Percentiles rank a stretch among this genome's conserved stretches.
Evolutionary conservation across 495 filamentous ascomycete species (phyloP).

Genomic region (Neurospora sp.): DNA sequence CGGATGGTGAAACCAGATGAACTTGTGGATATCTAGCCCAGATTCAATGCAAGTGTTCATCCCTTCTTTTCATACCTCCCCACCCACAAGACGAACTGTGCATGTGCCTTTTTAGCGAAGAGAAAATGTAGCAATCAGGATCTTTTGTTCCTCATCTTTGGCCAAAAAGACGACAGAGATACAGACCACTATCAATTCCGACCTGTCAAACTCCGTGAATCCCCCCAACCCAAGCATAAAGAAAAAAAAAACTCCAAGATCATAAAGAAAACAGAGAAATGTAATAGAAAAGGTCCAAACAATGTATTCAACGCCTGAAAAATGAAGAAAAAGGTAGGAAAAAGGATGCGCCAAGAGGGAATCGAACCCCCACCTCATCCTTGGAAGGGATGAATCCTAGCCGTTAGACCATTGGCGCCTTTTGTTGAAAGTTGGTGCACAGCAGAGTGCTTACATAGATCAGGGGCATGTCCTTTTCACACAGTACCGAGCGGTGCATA

Average conservation of each 20-base stretch:
- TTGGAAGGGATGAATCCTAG: not conserved
- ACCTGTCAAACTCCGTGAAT: not conserved
- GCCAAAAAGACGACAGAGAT: not conserved
- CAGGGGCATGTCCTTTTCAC: no score
- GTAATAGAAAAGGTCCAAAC: no score
- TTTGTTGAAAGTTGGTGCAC: not conserved
- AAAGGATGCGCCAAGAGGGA: not conserved
- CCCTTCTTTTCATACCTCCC: not conserved
- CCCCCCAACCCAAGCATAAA: no score
- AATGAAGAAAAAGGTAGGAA: not conserved
- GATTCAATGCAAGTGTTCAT: not conserved
- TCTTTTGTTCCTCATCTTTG: not conserved
- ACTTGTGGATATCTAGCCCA: not conserved
- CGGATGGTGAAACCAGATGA: not conserved
- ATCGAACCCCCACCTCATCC: not conserved
- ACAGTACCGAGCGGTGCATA: no score
- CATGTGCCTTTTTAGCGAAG: not conserved
- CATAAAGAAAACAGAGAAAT: not conserved
- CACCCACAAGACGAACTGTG: not conserved
- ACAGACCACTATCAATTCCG: no score
- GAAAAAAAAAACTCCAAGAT: no score
- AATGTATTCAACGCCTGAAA: no score
- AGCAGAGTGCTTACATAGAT: fast-evolving
- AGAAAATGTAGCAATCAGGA: not conserved
- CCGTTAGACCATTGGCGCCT: not conserved